Conservation (phyloP, 495 filamentous ascomycete species). For the Neurospora sp. region DNA sequence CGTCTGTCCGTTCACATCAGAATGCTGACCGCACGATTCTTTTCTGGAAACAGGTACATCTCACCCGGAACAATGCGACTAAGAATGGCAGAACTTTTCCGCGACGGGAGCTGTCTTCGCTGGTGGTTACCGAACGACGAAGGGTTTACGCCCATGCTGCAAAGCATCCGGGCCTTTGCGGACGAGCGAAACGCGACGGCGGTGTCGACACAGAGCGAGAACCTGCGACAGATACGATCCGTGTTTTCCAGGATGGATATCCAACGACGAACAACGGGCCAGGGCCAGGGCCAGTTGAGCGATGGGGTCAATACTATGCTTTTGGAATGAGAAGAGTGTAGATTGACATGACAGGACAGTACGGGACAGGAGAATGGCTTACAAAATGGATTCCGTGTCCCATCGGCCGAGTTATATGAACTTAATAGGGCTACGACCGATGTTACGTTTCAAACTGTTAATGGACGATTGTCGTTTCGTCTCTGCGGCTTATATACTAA, state of each 20-base stretch:
- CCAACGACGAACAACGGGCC: background rate
- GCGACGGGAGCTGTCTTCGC: slow-evolving; percentile 52
- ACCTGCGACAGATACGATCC: slow-evolving; percentile 64
- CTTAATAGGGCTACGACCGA: background rate
- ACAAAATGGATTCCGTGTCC: background rate
- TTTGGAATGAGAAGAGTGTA: background rate
- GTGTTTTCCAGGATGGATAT: slow-evolving; percentile 49
- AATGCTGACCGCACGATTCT: background rate
- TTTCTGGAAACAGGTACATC: slow-evolving; percentile 54
- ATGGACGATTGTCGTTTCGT: background rate
- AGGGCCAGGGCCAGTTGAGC: background rate
- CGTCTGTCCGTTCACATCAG: background rate
- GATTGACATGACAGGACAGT: background rate
- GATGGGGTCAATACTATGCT: background rate
- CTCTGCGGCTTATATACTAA: background rate
- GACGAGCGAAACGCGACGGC: slow-evolving; percentile 57
- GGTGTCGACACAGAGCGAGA: slow-evolving; percentile 52
- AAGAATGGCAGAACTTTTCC: slow-evolving; percentile 63
- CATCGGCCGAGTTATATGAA: background rate
- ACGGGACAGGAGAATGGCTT: background rate
- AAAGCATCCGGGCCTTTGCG: slow-evolving; percentile 65
- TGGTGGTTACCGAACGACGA: slow-evolving; percentile 89
- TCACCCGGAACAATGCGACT: slow-evolving; percentile 64
- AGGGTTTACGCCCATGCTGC: slow-evolving; percentile 58
- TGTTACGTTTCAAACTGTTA: background rate